Conservation (phyloP, 1,139 yeast genomes). For the Pneumocystis wakefieldiae region DNA sequence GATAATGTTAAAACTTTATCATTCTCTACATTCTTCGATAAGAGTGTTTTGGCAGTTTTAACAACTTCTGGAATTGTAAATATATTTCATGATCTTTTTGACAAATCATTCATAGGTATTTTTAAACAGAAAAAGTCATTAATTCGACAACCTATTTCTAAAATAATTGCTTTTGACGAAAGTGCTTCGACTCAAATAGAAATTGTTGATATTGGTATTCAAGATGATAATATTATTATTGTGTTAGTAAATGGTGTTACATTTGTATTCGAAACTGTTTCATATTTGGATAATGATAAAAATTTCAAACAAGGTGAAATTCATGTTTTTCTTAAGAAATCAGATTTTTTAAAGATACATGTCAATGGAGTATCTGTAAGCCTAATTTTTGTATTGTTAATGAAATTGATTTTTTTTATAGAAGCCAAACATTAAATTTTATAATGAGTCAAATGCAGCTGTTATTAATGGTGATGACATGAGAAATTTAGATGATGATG, state of each 20-base stretch:
- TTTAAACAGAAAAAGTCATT: constrained; percentile 22
- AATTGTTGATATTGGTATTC: constrained; percentile 30
- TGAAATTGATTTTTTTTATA: background rate
- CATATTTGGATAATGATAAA: constrained; percentile 41
- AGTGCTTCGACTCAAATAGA: constrained; percentile 28
- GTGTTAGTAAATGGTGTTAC: constrained; percentile 61
- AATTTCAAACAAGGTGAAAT: constrained; percentile 44
- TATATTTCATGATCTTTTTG: constrained; percentile 43
- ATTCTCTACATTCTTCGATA: constrained; percentile 20
- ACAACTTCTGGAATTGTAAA: constrained; percentile 56
- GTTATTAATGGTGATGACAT: background rate
- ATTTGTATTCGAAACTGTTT: constrained; percentile 26
- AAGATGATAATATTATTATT: constrained; percentile 32
- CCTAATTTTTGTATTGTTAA: background rate
- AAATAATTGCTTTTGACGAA: constrained; percentile 32
- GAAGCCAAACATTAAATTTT: background rate
- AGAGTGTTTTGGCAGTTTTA: constrained; percentile 36
- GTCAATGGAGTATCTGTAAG: constrained; percentile 12
- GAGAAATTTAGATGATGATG: background rate
- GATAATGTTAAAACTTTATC: constrained; percentile 39
- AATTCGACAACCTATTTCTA: constrained; percentile 31
- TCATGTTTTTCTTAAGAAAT: constrained; percentile 39
- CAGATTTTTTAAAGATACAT: background rate
- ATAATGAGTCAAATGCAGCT: background rate
- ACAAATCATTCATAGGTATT: constrained; percentile 7